phyloP scores from a whole-genome alignment of 306 rosid genomes.

The Hippophae gyantsensis region DNA sequence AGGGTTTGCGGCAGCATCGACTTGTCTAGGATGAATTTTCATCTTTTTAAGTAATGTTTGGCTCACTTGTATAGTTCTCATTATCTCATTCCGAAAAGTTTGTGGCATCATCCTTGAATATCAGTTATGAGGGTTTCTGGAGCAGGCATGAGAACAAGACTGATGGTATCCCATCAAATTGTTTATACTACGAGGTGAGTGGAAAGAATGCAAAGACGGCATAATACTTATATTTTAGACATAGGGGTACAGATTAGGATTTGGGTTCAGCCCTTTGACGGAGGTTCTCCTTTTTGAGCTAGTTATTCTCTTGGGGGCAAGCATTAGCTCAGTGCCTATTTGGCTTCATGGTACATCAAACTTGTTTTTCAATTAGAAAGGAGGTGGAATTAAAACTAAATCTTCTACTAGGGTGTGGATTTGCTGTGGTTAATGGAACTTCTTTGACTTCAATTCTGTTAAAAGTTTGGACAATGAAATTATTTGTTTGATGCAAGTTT shows the following conservation, averaged over 20 bases:
- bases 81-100: constrained; percentile 28
- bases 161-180: constrained; percentile 20
- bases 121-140: constrained; percentile 18
- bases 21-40: constrained; percentile 41
- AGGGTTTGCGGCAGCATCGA: constrained; percentile 87
- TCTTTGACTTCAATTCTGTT: constrained; percentile 25
- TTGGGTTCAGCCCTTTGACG: constrained; percentile 35
- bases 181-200: constrained; percentile 26
- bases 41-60: constrained; percentile 23
- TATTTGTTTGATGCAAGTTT: constrained; percentile 27
- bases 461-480: constrained; percentile 33
- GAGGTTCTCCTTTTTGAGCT: constrained; percentile 32
- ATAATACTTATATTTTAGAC: constrained; percentile 29
- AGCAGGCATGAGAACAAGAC: constrained; percentile 25
- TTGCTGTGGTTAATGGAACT: constrained; percentile 23
- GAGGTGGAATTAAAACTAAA: constrained; percentile 36
- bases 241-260: constrained; percentile 48
- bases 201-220: constrained; percentile 35
- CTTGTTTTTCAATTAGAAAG: constrained; percentile 37
- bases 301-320: constrained; percentile 86
- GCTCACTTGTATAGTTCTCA: constrained; percentile 32
- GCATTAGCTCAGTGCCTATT: constrained; percentile 22
- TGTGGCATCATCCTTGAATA: constrained; percentile 22
- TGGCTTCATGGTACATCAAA: constrained; percentile 56
- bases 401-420: constrained; percentile 32